Conservation (phyloP, 768 basidiomycete genomes). For the Pisolithus marmoratus region DNA sequence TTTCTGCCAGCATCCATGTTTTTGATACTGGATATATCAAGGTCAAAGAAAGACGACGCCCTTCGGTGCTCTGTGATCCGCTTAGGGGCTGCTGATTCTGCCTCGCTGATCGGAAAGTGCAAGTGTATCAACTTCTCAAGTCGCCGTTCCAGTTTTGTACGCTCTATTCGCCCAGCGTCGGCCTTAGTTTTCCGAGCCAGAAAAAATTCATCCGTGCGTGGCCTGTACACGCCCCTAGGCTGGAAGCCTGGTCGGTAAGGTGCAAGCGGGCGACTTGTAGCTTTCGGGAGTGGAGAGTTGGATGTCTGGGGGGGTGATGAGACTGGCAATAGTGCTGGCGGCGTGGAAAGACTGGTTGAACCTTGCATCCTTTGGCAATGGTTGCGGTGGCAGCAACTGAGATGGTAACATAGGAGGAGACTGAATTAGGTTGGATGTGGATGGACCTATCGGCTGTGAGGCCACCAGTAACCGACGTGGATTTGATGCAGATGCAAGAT, state of each 20-base stretch:
- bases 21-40: slow-evolving; percentile 52
- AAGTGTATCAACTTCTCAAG: slow-evolving; percentile 81
- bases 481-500: background rate
- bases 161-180: slow-evolving; percentile 61
- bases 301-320: slow-evolving; percentile 20
- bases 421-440: slow-evolving; percentile 2
- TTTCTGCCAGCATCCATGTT: slow-evolving; percentile 59
- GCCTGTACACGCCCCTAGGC: slow-evolving; percentile 77
- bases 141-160: slow-evolving; percentile 77
- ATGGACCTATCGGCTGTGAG: slow-evolving; percentile 3
- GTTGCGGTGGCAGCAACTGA: slow-evolving; percentile 8
- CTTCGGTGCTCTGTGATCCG: slow-evolving; percentile 31
- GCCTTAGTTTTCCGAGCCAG: slow-evolving; percentile 34
- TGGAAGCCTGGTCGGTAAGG: slow-evolving; percentile 93
- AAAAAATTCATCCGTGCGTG: slow-evolving; percentile 75
- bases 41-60: slow-evolving; percentile 68
- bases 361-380: slow-evolving; percentile 8
- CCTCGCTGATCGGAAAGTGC: slow-evolving; percentile 47
- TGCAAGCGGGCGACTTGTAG: slow-evolving; percentile 30
- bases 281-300: slow-evolving; percentile 19
- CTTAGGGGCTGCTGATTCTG: slow-evolving; percentile 7
- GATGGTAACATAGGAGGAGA: slow-evolving; percentile 5
- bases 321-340: slow-evolving; percentile 14
- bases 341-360: slow-evolving; percentile 6
- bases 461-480: background rate